Percentiles rank a stretch among this genome's conserved stretches.
These are phyloP conservation scores for Pelargonium australe DNA, from an alignment of 441 rosid genomes.

Conservation along the genomic window DNA sequence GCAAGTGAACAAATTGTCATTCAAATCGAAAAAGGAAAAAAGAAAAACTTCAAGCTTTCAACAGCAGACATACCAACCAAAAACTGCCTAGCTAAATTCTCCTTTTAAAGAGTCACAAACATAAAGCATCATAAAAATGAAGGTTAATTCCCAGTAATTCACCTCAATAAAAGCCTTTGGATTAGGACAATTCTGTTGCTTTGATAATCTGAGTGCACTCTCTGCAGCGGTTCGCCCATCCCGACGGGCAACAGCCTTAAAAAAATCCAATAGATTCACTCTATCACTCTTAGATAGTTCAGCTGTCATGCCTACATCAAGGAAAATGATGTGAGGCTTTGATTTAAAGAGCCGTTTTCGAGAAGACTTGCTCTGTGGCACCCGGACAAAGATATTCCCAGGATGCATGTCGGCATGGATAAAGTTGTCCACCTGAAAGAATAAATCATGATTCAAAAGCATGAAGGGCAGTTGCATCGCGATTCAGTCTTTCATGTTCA, in stretches of 20 bases:
- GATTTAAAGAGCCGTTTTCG: constrained; percentile 64
- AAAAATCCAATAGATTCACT: constrained; percentile 75
- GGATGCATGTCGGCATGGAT: constrained; percentile 99
- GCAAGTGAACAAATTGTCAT: not conserved
- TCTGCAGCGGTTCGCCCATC: constrained; percentile 97
- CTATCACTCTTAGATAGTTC: constrained; percentile 87
- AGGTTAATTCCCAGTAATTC: constrained; percentile 2
- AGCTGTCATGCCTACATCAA: constrained; percentile 99
- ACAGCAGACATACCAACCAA: not conserved
- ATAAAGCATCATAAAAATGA: constrained; percentile 5
- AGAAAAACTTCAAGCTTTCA: not conserved
- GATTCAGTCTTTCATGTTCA: not conserved
- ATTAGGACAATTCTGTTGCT: constrained; percentile 85
- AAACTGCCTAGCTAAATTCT: not conserved
- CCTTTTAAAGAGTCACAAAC: not conserved
- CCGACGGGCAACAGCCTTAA: constrained; percentile 87
- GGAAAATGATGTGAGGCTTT: constrained; percentile 95
- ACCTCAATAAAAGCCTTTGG: constrained; percentile 92
- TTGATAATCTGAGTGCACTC: constrained; percentile 64
- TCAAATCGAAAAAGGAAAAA: not conserved
- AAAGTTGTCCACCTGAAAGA: constrained; percentile 94
- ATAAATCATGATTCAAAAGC: not conserved
- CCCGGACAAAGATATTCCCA: constrained; percentile 92
- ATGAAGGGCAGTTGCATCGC: not conserved
- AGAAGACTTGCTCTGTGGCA: constrained; percentile 52